Evolutionary conservation across 225 moss, liverwort and hornwort genomes (phyloP), one percentile per base, ranked within the genome.

Genomic region (Marchantia polymorpha): DNA sequence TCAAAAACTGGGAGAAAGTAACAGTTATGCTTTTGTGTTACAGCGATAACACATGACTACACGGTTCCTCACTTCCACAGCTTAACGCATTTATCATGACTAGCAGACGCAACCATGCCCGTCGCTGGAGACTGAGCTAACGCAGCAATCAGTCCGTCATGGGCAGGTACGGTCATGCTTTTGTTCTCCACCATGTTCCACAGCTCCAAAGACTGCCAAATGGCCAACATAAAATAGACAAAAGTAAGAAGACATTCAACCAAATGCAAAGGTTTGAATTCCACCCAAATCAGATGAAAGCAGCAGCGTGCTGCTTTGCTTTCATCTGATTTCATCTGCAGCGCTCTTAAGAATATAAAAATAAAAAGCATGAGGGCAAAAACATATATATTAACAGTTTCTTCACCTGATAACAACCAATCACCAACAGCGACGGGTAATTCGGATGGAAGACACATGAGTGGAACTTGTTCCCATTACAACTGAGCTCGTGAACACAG

Each of bases 141-240:
- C 52, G 95, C 95, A 20, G 99, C 99, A 79, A 99, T 95, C 51
- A 99, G 85, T 64, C 95, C 95, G 11, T 99, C 99, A 81, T 99
- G 99, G 17, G 99, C 99, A 52, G 99, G 89, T 47, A 99, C 95
- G 13, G 99, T 99, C 99, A 99, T 99, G 87, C 99, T 99, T 74
- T 99, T 91, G 81, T 95, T 99, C 84, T 99, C 99, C 55, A 95
- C 91, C 99, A 99, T 95, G 77, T 99, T 99, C 99, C 99, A 99
- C 51, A 99, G 89, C 90, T 99, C 99, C 87, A 99, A 82, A 12
- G 99, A 99, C 99, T 99, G 91, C 90, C 88, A 3, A 71, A 22
- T 23, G 56, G 39, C 39, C 39, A 6, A 29, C 61, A 61, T 23
- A 64, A 23, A n/a, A 27, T 4, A 64, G 8, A 8, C 6, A 10